Conservation (phyloP, 805 yeast species). For the Metschnikowia orientalis region DNA sequence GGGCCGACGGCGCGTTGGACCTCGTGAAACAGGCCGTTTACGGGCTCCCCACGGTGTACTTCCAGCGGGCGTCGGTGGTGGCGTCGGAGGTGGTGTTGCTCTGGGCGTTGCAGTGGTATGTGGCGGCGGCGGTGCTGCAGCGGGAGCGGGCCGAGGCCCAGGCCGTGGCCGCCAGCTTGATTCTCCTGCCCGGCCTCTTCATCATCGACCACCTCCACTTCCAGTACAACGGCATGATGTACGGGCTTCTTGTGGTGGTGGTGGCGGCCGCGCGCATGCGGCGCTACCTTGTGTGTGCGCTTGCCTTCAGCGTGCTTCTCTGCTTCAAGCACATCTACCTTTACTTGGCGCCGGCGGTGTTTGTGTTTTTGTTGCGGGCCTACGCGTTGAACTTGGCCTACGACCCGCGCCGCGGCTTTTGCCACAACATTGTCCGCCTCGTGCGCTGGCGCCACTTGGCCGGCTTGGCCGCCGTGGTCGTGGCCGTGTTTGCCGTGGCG, state of each 20-base stretch:
- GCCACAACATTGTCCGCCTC: constrained; percentile 30
- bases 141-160: constrained; percentile 48
- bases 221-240: constrained; percentile 93
- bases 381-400: constrained; percentile 55
- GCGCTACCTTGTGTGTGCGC: constrained; percentile 56
- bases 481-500: constrained; percentile 58
- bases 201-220: constrained; percentile 94
- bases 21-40: constrained; percentile 61
- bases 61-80: constrained; percentile 80
- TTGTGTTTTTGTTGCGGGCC: constrained; percentile 67
- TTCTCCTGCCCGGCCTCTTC: constrained; percentile 83
- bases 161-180: constrained; percentile 78
- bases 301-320: constrained; percentile 67
- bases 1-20: constrained; percentile 72
- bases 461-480: constrained; percentile 60
- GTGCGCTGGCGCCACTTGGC: constrained; percentile 54
- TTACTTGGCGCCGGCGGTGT: constrained; percentile 91
- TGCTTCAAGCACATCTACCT: constrained; percentile 94
- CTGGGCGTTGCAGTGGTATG: constrained; percentile 65
- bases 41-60: constrained; percentile 74
- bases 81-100: constrained; percentile 69
- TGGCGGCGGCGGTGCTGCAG: constrained; percentile 45
- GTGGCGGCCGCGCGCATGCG: constrained; percentile 64
- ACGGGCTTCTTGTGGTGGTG: constrained; percentile 73
- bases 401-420: constrained; percentile 20